Evolutionary conservation across 345 rosid species (phyloP).

Genomic region (Chamaenerion angustifolium): DNA sequence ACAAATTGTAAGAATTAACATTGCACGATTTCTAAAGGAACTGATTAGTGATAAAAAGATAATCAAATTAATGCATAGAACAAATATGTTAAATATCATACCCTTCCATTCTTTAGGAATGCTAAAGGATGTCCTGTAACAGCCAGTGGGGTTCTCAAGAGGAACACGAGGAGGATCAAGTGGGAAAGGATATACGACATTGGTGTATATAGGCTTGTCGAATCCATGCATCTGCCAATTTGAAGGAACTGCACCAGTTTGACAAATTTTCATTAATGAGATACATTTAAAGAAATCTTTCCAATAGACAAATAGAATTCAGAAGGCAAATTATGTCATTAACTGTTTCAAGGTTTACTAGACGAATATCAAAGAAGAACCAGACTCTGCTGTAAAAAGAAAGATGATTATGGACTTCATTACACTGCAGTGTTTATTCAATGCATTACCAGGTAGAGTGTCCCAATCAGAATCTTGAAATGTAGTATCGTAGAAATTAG

Average conservation of each 20-base stretch:
- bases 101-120: slow-evolving; percentile 83
- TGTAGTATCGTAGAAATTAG: slow-evolving; percentile 31
- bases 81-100: slow-evolving; percentile 16
- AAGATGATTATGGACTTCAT: too few species aligned
- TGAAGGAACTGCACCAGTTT: slow-evolving; percentile 74
- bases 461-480: slow-evolving; percentile 71
- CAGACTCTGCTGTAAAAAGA: too few species aligned
- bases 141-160: slow-evolving; percentile 81
- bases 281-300: not conserved
- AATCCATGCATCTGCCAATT: slow-evolving; percentile 98
- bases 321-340: too few species aligned
- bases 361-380: too few species aligned
- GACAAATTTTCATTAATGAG: not conserved
- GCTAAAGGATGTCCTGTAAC: slow-evolving; percentile 74
- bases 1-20: not conserved
- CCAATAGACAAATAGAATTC: too few species aligned
- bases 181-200: slow-evolving; percentile 60
- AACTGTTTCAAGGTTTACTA: too few species aligned
- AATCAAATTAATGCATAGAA: not conserved
- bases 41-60: slow-evolving; percentile 3
- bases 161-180: slow-evolving; percentile 77
- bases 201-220: slow-evolving; percentile 86
- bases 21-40: not conserved
- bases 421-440: too few species aligned
- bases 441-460: slow-evolving; percentile 50